Conservation (phyloP, 2,329 filamentous ascomycete species). For the Lecanicillium sp. region DNA sequence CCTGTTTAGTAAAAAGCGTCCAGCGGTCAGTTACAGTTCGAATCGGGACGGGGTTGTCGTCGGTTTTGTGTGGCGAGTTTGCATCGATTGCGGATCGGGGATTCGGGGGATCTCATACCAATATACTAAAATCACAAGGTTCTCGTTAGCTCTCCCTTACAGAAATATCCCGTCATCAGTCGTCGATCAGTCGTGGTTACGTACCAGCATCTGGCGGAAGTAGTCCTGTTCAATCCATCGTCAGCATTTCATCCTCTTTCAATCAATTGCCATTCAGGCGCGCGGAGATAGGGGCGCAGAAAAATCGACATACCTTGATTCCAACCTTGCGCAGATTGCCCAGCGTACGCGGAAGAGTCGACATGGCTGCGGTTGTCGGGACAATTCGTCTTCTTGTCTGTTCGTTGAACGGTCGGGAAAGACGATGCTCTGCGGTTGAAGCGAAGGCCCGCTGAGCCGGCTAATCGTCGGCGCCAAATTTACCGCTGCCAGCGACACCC, state of each 20-base stretch:
- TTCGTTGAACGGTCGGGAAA: slow-evolving; percentile 15
- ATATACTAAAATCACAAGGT: slow-evolving; percentile 42
- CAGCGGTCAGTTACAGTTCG: too few species aligned
- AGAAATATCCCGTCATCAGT: slow-evolving; percentile 8
- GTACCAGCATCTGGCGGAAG: slow-evolving; percentile 87
- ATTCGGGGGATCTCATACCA: slow-evolving; percentile 32
- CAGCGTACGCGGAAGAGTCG: slow-evolving; percentile 80
- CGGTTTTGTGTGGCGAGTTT: not conserved
- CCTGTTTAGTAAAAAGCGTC: slow-evolving; percentile 58
- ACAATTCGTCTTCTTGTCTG: slow-evolving; percentile 21
- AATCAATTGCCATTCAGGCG: not conserved
- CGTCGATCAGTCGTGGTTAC: slow-evolving; percentile 32
- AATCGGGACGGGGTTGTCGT: not conserved
- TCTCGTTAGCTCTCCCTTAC: not conserved
- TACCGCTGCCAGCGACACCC: not conserved
- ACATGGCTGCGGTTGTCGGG: slow-evolving; percentile 58
- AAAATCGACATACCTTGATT: slow-evolving; percentile 59
- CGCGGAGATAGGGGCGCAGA: not conserved
- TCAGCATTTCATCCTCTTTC: slow-evolving; percentile 1
- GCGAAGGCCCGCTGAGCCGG: slow-evolving; percentile 22
- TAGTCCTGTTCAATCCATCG: slow-evolving; percentile 62
- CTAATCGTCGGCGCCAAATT: slow-evolving; percentile 23
- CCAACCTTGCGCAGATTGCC: slow-evolving; percentile 83
- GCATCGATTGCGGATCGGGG: slow-evolving; percentile 1
- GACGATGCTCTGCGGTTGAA: slow-evolving; percentile 18